Percentiles rank a stretch among this genome's conserved stretches.
phyloP scores from a whole-genome alignment of 2,329 filamentous ascomycete species.

The Alternaria gansuensis region DNA sequence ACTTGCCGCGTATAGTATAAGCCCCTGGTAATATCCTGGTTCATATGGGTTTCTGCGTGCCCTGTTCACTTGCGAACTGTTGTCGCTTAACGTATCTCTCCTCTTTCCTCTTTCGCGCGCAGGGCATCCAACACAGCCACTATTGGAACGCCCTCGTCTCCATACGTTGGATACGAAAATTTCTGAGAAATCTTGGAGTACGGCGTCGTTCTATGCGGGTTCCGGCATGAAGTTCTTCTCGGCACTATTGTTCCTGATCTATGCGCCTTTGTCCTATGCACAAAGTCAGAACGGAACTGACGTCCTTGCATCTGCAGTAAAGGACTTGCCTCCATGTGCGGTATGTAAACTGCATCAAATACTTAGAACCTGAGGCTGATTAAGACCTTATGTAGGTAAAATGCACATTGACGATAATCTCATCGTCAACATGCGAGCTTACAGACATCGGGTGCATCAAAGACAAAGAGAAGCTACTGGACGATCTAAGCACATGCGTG shows the following conservation, averaged over 20 bases:
- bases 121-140: not conserved
- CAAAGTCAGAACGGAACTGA: slow-evolving; percentile 20
- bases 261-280: slow-evolving; percentile 15
- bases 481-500: slow-evolving; percentile 33
- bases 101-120: slow-evolving; percentile 4
- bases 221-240: slow-evolving; percentile 10
- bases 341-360: slow-evolving; percentile 4
- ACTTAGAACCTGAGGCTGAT: not conserved
- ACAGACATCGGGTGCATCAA: slow-evolving; percentile 39
- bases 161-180: not conserved
- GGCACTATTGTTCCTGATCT: slow-evolving; percentile 3
- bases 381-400: slow-evolving; percentile 23
- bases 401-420: slow-evolving; percentile 34
- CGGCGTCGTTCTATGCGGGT: not conserved
- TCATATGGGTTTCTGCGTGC: not conserved
- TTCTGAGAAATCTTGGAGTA: not conserved
- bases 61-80: not conserved
- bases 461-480: slow-evolving; percentile 28
- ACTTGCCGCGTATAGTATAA: not conserved
- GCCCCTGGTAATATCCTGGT: not conserved
- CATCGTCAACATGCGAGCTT: slow-evolving; percentile 35
- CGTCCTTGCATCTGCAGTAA: slow-evolving; percentile 16
- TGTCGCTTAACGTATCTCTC: slow-evolving; percentile 4
- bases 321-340: slow-evolving; percentile 23
- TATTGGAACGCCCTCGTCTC: not conserved